Evolutionary conservation across 164 flowering plant genomes (phyloP).

Genomic region (Nymphaea colorata): DNA sequence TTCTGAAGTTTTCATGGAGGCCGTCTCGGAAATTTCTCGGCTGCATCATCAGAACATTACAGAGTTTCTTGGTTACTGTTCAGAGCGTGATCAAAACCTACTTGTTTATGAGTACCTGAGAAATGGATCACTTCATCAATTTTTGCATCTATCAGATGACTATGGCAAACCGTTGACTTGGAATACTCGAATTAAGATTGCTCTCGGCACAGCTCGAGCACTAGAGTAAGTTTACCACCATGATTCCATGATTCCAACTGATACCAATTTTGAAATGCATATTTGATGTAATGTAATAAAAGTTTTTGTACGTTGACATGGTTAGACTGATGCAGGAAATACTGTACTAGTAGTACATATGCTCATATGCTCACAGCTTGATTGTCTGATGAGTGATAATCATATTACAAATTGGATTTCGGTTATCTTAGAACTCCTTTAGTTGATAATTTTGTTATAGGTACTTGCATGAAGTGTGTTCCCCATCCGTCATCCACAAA

Average conservation of each 20-base stretch:
- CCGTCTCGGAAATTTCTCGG: constrained; percentile 39
- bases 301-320: no score
- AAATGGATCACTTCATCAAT: constrained; percentile 51
- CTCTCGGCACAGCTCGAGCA: constrained; percentile 61
- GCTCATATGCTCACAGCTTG: no score
- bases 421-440: neutral
- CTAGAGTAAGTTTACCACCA: constrained; percentile 43
- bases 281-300: no score
- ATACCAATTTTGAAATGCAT: no score
- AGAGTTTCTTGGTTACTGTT: constrained; percentile 59
- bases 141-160: constrained; percentile 32
- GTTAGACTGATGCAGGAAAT: no score
- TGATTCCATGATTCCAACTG: no score
- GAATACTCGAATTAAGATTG: constrained; percentile 53
- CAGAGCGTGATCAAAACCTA: constrained; percentile 61
- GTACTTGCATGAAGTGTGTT: constrained; percentile 80
- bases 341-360: no score
- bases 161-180: constrained; percentile 38
- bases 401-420: neutral
- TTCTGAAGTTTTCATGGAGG: constrained; percentile 64
- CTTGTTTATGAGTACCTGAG: constrained; percentile 61
- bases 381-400: neutral
- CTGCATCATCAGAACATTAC: constrained; percentile 73
- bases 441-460: constrained; percentile 13
- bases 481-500: constrained; percentile 61